Evolutionary conservation across 805 yeast species (phyloP).

Genomic region (Hemisphaericaspora nanyangensis): DNA sequence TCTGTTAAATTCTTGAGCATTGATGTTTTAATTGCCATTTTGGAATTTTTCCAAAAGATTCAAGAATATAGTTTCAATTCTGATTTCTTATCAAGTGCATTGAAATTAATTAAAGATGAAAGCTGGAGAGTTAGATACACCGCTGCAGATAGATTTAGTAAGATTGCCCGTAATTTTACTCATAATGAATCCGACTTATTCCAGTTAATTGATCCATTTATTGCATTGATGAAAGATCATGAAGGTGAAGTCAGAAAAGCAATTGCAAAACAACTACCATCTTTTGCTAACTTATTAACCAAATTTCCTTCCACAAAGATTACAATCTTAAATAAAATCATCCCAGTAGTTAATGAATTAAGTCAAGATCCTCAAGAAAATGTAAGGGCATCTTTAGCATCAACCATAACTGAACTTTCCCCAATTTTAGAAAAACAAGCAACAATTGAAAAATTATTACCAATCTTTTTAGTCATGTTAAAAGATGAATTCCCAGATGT

Average conservation of each 20-base stretch:
- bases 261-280: conserved; percentile 85
- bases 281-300: conserved; percentile 53
- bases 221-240: conserved; percentile 77
- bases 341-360: conserved; percentile 79
- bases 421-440: conserved; percentile 81
- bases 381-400: conserved; percentile 90
- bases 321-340: conserved; percentile 60
- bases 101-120: conserved; percentile 76
- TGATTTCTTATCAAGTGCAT: conserved; percentile 61
- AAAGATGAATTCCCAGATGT: conserved; percentile 98
- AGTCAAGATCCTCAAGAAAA: conserved; percentile 89
- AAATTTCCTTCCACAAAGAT: conserved; percentile 33
- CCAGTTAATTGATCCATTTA: conserved; percentile 66
- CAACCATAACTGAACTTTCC: conserved; percentile 81
- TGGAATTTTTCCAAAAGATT: conserved; percentile 60
- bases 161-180: conserved; percentile 62
- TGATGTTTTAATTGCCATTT: conserved; percentile 80
- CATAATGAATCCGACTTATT: conserved; percentile 52
- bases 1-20: conserved; percentile 88
- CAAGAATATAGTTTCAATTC: conserved; percentile 56
- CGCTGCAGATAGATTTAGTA: conserved; percentile 91
- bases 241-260: conserved; percentile 98
- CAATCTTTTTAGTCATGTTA: conserved; percentile 87
- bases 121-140: conserved; percentile 98
- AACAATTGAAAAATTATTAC: conserved; percentile 78